phyloP scores from a whole-genome alignment of 306 rosid species.

The Begonia fuchsioides region DNA sequence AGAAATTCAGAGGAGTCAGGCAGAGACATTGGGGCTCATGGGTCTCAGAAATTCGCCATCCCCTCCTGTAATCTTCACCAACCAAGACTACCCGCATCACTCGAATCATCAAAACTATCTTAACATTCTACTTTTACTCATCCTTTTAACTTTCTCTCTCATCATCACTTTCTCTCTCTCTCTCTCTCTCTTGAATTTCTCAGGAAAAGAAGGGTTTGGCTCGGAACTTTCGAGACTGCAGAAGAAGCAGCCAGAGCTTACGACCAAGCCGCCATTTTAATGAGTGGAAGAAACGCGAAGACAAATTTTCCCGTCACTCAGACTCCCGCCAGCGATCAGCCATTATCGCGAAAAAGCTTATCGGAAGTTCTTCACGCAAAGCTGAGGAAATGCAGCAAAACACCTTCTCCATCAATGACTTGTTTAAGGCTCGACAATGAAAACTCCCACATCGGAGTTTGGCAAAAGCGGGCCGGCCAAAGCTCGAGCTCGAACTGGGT shows the following conservation, averaged over 20 bases:
- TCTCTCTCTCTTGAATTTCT: background rate
- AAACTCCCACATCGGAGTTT: constrained; percentile 50
- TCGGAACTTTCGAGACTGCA: constrained; percentile 17
- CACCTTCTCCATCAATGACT: constrained; percentile 55
- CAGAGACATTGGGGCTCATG: constrained; percentile 22
- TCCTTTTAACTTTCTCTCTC: background rate
- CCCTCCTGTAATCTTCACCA: constrained; percentile 7
- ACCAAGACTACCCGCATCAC: background rate
- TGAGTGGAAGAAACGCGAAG: constrained; percentile 20
- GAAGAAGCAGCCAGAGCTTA: constrained; percentile 18
- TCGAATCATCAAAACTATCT: no score
- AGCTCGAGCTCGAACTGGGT: constrained; percentile 47
- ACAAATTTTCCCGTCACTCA: constrained; percentile 22
- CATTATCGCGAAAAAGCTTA: constrained; percentile 23
- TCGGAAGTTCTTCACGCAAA: constrained; percentile 43
- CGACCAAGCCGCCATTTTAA: constrained; percentile 16
- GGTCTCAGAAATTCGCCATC: constrained; percentile 19
- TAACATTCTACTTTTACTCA: no score
- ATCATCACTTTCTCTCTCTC: background rate
- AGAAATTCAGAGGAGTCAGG: constrained; percentile 20
- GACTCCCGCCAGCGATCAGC: constrained; percentile 12
- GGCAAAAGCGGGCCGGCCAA: constrained; percentile 63
- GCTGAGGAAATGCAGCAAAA: constrained; percentile 45
- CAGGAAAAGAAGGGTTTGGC: constrained; percentile 20
- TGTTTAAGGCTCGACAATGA: constrained; percentile 58